Percentiles rank a stretch among this genome's conserved stretches.
Conservation (phyloP, 1,139 yeast genomes). For the Candida smagusa region DNA sequence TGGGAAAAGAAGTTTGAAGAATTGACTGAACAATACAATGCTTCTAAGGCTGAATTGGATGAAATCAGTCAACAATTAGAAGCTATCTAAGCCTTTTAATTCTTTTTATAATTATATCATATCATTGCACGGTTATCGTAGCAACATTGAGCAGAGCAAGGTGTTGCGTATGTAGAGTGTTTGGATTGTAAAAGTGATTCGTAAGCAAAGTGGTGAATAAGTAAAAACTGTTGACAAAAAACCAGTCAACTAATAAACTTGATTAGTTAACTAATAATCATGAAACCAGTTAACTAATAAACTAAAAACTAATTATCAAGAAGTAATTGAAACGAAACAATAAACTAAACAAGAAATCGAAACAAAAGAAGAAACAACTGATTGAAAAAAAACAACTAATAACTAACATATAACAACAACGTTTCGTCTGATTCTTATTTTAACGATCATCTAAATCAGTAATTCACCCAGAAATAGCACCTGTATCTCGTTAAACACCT, state of each 20-base stretch:
- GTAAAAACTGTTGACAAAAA: too few species aligned
- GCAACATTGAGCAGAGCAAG: too few species aligned
- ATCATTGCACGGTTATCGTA: not conserved
- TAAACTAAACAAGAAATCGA: too few species aligned
- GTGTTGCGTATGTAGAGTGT: not conserved
- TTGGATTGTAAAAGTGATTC: not conserved
- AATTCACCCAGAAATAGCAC: too few species aligned
- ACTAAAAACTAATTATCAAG: too few species aligned
- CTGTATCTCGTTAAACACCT: not conserved
- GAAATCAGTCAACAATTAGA: slow-evolving; percentile 94
- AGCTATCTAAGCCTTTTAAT: slow-evolving; percentile 50
- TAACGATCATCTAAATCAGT: too few species aligned
- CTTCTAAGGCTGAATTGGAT: slow-evolving; percentile 87
- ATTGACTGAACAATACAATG: slow-evolving; percentile 71
- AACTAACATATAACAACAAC: not conserved
- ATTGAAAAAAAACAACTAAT: not conserved
- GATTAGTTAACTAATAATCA: too few species aligned
- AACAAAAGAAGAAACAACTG: too few species aligned
- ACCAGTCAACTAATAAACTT: too few species aligned
- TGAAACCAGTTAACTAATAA: too few species aligned
- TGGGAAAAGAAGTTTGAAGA: slow-evolving; percentile 93
- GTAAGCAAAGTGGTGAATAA: too few species aligned
- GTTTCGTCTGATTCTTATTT: not conserved
- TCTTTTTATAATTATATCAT: slow-evolving; percentile 1
- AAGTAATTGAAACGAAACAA: too few species aligned